Evolutionary conservation across 2,329 filamentous ascomycete genomes (phyloP), one percentile per base, ranked within the genome.

Genomic region (Colletotrichum spinosum): DNA sequence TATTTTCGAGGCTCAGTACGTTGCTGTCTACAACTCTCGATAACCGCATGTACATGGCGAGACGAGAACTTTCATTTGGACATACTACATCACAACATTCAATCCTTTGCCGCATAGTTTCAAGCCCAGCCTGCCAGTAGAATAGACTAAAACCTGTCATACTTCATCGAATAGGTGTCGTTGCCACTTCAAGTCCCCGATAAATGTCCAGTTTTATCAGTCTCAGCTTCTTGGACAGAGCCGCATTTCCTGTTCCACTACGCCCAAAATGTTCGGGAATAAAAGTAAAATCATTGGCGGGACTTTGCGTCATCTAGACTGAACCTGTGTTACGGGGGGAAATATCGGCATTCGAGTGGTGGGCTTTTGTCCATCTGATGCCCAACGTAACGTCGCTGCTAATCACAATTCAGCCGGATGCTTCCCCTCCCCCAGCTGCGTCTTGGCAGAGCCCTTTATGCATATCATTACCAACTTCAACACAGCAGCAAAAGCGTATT

Each of bases 21-120:
- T 60, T 11, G 57, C 62, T 2, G 61, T 65, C 1, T 65, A 65
- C 5, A 39, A 55, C 39, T 25, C 25, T 25, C 25, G 4, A 5
- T 25, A 25, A 25, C 25, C 25, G 25, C 25, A 25, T 25, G 25
- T 5, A 5, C 3, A 25, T 25, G 25, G 25, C 25, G 25, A 25
- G 25, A 25, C 25, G 25, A 5, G 25, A 25, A 25, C 1, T 4
- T 25, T 25, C 25, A 25, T 25, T 5, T 25, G 25, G 25, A 25
- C 25, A 25, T 25, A 25, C 25, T 25, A 5, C 5, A 25, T 25
- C 25, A 25, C 25, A 25, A 25, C 4, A 25, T 25, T 5, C 25
- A 25, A 25, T 25, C 25, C 25, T 5, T 25, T 25, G 25, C 25
- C 25, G 25, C 25, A 25, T 25, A 5, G 1, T 4, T 5, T 5